A percentile compares a stretch with the other conserved stretches of the same genome.
Conservation (phyloP, 73 alveolate genomes). For the Uronychia setigera region DNA sequence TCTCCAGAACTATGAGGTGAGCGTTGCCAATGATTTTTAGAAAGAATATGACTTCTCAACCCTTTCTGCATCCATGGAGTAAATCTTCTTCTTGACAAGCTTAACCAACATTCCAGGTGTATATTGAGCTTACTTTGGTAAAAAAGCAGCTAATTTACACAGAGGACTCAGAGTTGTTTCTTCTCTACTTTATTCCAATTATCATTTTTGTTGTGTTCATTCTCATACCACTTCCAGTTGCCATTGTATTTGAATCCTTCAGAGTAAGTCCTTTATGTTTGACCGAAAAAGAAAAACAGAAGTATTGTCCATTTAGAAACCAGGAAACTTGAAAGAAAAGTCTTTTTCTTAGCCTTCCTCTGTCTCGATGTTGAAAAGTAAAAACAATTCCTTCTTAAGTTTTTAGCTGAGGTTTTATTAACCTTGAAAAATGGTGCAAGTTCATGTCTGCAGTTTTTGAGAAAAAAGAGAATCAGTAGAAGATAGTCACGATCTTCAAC, state of each 20-base stretch:
- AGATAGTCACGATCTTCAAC: not conserved
- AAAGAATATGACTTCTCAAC: conserved; percentile 10
- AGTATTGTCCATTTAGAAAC: not conserved
- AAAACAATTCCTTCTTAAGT: too few relatives aligned
- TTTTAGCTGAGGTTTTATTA: conserved; percentile 8
- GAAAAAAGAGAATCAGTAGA: not conserved
- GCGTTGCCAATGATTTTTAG: not conserved
- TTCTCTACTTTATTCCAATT: conserved; percentile 29
- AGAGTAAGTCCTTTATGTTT: not conserved
- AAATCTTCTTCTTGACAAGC: conserved; percentile 10
- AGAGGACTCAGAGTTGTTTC: not conserved
- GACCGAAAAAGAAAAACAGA: conserved; percentile 1
- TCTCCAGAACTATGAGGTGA: too few relatives aligned
- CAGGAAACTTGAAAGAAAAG: conserved; percentile 14
- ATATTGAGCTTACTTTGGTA: not conserved
- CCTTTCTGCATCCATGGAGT: not conserved
- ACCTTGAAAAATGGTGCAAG: conserved; percentile 5
- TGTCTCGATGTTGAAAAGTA: conserved; percentile 13
- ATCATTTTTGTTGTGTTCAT: conserved; percentile 24
- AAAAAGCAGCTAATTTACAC: not conserved
- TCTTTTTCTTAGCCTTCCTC: conserved; percentile 17
- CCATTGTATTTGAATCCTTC: conserved; percentile 43
- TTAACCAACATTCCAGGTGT: conserved; percentile 33
- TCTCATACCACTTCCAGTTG: conserved; percentile 44
- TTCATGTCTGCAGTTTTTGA: conserved; percentile 16